phyloP scores from a whole-genome alignment of 768 basidiomycete genomes.

The Psilocybe cubensis region DNA sequence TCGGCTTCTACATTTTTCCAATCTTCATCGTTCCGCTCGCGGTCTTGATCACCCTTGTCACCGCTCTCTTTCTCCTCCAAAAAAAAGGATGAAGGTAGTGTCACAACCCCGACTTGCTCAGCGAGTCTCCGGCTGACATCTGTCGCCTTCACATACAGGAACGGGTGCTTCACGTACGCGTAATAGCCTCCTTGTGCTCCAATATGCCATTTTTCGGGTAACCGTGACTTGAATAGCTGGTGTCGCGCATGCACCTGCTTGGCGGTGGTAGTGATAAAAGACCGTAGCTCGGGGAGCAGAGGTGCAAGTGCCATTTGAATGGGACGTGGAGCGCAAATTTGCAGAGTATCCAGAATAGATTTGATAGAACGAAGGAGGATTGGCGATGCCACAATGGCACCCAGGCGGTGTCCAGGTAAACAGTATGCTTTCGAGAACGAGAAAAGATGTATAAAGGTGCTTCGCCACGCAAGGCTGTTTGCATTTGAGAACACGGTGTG shows the following conservation, averaged over 20 bases:
- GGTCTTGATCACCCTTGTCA: slow-evolving; percentile 25
- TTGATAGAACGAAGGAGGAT: slow-evolving; percentile 49
- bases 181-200: slow-evolving; percentile 76
- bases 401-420: slow-evolving; percentile 83
- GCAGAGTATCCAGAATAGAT: slow-evolving; percentile 73
- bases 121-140: slow-evolving; percentile 65
- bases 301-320: slow-evolving; percentile 69
- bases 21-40: slow-evolving; percentile 33
- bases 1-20: slow-evolving; percentile 13
- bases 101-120: slow-evolving; percentile 62
- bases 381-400: slow-evolving; percentile 67
- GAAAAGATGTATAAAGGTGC: slow-evolving; percentile 67
- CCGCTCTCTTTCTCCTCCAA: slow-evolving; percentile 31
- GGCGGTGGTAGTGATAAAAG: slow-evolving; percentile 57
- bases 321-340: slow-evolving; percentile 78
- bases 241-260: slow-evolving; percentile 54
- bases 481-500: slow-evolving; percentile 55
- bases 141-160: slow-evolving; percentile 43
- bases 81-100: slow-evolving; percentile 72
- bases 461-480: slow-evolving; percentile 58
- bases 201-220: slow-evolving; percentile 63
- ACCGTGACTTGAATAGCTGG: slow-evolving; percentile 48
- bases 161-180: slow-evolving; percentile 77
- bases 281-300: slow-evolving; percentile 54
- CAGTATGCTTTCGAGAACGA: slow-evolving; percentile 84